Evolutionary conservation across 257 asterid species (phyloP).

Genomic region (Petrea volubilis): DNA sequence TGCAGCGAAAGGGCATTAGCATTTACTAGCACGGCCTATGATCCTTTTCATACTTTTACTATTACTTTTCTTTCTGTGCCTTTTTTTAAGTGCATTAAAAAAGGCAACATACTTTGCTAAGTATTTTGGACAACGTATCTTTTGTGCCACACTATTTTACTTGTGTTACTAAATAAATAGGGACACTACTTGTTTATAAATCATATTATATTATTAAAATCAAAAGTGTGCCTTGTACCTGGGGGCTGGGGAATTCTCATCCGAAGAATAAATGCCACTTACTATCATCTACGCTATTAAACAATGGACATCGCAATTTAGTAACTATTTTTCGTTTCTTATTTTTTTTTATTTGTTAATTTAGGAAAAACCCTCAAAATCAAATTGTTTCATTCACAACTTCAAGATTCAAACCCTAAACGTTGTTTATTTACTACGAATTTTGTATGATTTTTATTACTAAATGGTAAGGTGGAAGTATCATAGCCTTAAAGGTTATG

Average conservation of each 20-base stretch:
- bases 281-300: too few relatives aligned
- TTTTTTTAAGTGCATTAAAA: conserved; percentile 25
- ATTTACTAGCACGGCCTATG: conserved; percentile 37
- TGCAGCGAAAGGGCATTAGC: conserved; percentile 33
- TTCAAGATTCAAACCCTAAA: too few relatives aligned
- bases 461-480: too few relatives aligned
- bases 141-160: background rate
- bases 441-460: too few relatives aligned
- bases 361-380: too few relatives aligned
- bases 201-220: background rate
- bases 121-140: background rate
- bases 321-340: too few relatives aligned
- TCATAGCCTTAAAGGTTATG: too few relatives aligned
- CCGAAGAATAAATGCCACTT: background rate
- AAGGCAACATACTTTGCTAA: conserved; percentile 22
- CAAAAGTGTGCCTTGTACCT: background rate
- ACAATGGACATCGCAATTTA: too few relatives aligned
- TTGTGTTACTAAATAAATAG: background rate
- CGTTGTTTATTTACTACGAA: too few relatives aligned
- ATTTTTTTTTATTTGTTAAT: too few relatives aligned
- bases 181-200: too few relatives aligned
- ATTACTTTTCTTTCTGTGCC: background rate
- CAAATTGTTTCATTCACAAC: too few relatives aligned
- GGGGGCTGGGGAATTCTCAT: conserved; percentile 17
- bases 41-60: conserved; percentile 34